A percentile compares a stretch with the other conserved stretches of the same genome.
These are phyloP conservation scores for Glycine tomentella DNA, from an alignment of 306 rosid species.

Conservation along the genomic window DNA sequence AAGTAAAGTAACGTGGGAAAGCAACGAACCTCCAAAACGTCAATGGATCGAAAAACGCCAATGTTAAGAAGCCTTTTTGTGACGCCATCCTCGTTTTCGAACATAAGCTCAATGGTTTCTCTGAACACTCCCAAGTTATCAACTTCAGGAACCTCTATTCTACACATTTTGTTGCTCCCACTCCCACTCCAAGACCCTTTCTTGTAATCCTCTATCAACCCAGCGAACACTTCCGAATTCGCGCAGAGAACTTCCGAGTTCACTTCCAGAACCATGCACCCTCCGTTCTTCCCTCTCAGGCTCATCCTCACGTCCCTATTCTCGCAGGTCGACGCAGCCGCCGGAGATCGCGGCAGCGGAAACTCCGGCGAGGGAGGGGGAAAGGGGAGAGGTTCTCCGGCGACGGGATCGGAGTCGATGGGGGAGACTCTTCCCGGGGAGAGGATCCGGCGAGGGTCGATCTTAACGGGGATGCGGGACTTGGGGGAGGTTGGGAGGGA, in stretches of 20 bases:
- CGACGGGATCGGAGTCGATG: slow-evolving; percentile 62
- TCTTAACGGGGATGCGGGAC: slow-evolving; percentile 63
- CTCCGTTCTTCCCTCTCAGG: slow-evolving; percentile 84
- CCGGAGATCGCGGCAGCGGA: slow-evolving; percentile 52
- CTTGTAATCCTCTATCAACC: slow-evolving; percentile 59
- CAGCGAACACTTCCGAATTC: slow-evolving; percentile 80
- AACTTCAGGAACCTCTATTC: slow-evolving; percentile 88
- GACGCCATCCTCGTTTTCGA: slow-evolving; percentile 63
- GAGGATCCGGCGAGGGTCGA: slow-evolving; percentile 92
- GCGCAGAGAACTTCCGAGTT: slow-evolving; percentile 73
- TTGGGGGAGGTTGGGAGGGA: slow-evolving; percentile 81
- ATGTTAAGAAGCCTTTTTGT: slow-evolving; percentile 63
- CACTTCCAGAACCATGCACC: slow-evolving; percentile 77
- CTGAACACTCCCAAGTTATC: slow-evolving; percentile 75
- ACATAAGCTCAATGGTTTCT: slow-evolving; percentile 88
- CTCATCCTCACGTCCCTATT: slow-evolving; percentile 78
- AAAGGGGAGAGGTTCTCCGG: background rate
- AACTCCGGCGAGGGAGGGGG: slow-evolving; percentile 30
- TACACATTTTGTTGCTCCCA: slow-evolving; percentile 57
- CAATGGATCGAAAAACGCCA: slow-evolving; percentile 81
- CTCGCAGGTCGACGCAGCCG: slow-evolving; percentile 40
- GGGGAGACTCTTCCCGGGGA: slow-evolving; percentile 96
- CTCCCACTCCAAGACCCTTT: slow-evolving; percentile 32
- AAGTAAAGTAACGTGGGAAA: no score
- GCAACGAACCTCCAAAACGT: slow-evolving; percentile 75